Evolutionary conservation across 208 protist species (phyloP), one percentile per base, ranked within the genome.

Genomic region (Trypanosoma brucei): DNA sequence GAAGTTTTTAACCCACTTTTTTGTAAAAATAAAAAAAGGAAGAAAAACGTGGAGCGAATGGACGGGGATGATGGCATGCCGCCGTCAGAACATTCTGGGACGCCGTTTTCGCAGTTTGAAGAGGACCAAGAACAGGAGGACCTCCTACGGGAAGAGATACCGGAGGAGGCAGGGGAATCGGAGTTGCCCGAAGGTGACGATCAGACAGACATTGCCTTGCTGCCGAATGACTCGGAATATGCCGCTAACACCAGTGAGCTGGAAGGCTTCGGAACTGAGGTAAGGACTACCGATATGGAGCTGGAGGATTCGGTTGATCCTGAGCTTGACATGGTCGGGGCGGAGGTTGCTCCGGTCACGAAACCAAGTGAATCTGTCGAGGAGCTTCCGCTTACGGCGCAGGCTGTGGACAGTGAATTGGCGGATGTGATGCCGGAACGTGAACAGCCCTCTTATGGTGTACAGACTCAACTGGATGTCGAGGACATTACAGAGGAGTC

Each of bases 261-360:
- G 22, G 22, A 22, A 22, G 22, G 22, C 22, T 22, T 22, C 22
- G 22, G 22, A 22, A 22, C 22, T 22, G 22, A 22, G 22, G 22
- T 22, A 22, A 22, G 22, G 22, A 22, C 22, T 22, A 22, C 22
- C 22, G 22, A 22, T 22, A 46, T 11, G 42, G 11, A 46, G 42
- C 11, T 11, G 11, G 11, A 46, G 42, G 42, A 46, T 46, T 6
- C 11, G 42, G 42, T 11, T 46, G 8, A 46, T 40, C n/a, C 55
- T 35, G 44, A 22, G 30, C 55, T 34, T 34, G 9, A 57, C 44
- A 68, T 65, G 36, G 72, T 75, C 48, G 76, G 72, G 13, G 50
- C 62, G 22, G 76, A 83, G 58, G 63, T 68, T 30, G 38, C 57
- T 2, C 51, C 11, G 39, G 65, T 38, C 31, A 33, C 14, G 13